Evolutionary conservation across 164 flowering plant genomes (phyloP), one percentile per base, ranked within the genome.

Genomic region (Berberis thunbergii): DNA sequence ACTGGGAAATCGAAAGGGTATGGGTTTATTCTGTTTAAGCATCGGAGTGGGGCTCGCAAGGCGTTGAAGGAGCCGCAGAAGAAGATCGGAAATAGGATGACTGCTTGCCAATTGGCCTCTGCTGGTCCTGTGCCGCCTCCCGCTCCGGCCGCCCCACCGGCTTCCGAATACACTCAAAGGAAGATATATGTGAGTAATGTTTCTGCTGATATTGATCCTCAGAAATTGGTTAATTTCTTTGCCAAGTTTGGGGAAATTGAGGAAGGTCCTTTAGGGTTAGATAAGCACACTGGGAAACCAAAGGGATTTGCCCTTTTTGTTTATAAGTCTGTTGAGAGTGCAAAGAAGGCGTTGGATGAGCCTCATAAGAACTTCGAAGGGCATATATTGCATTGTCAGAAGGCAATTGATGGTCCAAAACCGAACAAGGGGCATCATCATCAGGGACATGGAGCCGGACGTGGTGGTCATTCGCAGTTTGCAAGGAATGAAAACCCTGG

Each of bases 161-260:
- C 74, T 2, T 79, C 89, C 1, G 96, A 89, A 74, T 84, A 82
- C 53, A 84, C 91, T 0, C 87, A 72, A 75, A 74, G 86, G 81
- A 90, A 90, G 76, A 90, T 90, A 10, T 90, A 76, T 68, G 95
- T 90, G 38, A 86, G 95, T 66, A 90, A 90, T 69, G 97, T 90
- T 44, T 73, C 82, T 0, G 82, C 94, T 0, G 95, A 90, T 13
- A 63, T 88, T 52, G 88, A 88, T 54, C 84, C 89, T 0, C 77
- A 78, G 70, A 84, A 76, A 72, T 55, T 90, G 72, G 10, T 72
- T 0, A 72, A 55, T 42, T 90, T 75, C 72, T 90, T 90, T 65
- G 52, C 79, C 0, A 75, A 73, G 82, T 90, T 57, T 67, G 97
- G 97, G 10, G 97, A 90, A 74, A 77, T 90, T 55, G 93, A 81